These are phyloP conservation scores for Aureobasidium sp. DNA, from an alignment of 2,329 filamentous ascomycete genomes.

Conservation along the genomic window DNA sequence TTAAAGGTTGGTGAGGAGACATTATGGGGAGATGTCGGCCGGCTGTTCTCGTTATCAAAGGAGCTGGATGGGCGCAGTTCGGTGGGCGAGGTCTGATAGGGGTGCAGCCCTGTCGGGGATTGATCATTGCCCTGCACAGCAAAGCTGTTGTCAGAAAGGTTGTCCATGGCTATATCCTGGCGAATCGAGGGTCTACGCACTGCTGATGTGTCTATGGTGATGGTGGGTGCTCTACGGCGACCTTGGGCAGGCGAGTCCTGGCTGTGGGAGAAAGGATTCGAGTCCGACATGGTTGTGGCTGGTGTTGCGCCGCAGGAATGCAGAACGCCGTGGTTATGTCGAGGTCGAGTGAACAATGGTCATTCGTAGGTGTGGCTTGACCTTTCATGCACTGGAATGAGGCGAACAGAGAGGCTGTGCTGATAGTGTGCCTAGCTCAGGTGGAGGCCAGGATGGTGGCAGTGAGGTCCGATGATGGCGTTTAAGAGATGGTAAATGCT, in stretches of 20 bases:
- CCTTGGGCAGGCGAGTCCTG: constrained; percentile 9
- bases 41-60: constrained; percentile 57
- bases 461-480: neutral
- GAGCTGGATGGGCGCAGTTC: constrained; percentile 51
- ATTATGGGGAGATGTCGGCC: constrained; percentile 60
- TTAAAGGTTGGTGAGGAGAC: constrained; percentile 53
- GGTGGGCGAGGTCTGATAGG: constrained; percentile 28
- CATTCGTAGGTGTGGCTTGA: constrained; percentile 11
- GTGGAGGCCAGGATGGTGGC: neutral
- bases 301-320: neutral
- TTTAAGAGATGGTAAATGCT: constrained; percentile 1
- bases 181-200: constrained; percentile 32
- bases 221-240: constrained; percentile 38
- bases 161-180: neutral
- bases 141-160: constrained; percentile 6
- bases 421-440: neutral
- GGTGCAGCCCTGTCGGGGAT: constrained; percentile 18
- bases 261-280: neutral
- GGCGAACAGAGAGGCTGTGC: constrained; percentile 12
- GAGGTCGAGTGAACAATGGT: neutral
- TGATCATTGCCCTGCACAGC: constrained; percentile 13
- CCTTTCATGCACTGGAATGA: neutral
- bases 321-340: neutral
- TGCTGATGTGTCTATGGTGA: constrained; percentile 47
- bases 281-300: constrained; percentile 10